Evolutionary conservation across 129 eudicot species (phyloP), one percentile per base, ranked within the genome.

Genomic region (Artemisia tridentata): DNA sequence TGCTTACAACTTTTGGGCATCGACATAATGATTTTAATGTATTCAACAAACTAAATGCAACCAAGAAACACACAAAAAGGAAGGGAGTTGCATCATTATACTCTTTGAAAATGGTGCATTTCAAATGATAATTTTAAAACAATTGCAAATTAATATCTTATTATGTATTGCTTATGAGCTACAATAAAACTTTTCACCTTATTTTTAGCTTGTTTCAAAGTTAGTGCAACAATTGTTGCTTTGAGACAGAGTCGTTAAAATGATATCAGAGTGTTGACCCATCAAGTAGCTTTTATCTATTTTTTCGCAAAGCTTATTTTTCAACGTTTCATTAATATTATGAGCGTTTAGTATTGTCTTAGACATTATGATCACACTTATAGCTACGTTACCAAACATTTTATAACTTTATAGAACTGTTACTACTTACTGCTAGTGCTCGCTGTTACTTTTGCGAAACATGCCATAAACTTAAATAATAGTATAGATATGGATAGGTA

Each of bases 41-140:
- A 4, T 1, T 11, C 19, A 55, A 67, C 23, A 23, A 31, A 69
- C 74, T 31, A 34, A 11, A 69, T 31, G n/a, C 34, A 8, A 15
- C 19, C 67, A 31, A 62, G 49, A 62, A n/a, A 62, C 23, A 29
- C 48, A 61, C 17, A 23, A 43, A 69, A 69, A 52, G 29, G 51
- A 31, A 56, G 56, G 50, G 2, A 25, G 21, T 70, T 56, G 67
- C 46, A 43, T 71, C 55, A 20, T 57, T 71, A 7, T 38, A 45
- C 14, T 70, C 52, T 41, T 19, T 15, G 41, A 20, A 25, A 15
- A 9, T 67, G 41, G 38, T 69, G 34, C 52, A 69, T 16, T 29
- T 69, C 1, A 19, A 11, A 57, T 57, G 63, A 20, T 34, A 56
- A 9, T 2, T 2, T 2, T 7, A 18, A 55, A 55, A 56, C 31